Conservation (phyloP, 1,284 basidiomycete species). For the Microstroma glucosiphilum region DNA sequence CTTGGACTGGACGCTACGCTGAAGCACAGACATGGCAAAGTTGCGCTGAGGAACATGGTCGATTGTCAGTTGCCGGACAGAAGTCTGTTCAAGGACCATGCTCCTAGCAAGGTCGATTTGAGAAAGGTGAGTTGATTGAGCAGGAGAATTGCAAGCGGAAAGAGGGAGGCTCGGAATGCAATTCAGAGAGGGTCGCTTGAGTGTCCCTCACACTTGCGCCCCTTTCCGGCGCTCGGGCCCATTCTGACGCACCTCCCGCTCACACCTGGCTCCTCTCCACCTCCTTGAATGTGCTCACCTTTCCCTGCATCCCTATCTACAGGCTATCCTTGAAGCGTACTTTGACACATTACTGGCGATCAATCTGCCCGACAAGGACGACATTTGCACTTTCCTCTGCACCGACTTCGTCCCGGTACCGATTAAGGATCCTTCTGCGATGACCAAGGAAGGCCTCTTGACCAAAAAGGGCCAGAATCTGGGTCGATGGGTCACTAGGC, state of each 20-base stretch:
- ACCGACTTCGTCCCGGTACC: constrained; percentile 71
- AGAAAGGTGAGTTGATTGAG: constrained; percentile 44
- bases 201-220: background rate
- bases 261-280: constrained; percentile 9
- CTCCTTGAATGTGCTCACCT: constrained; percentile 11
- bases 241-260: too few relatives aligned
- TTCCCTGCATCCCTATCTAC: constrained; percentile 11
- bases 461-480: constrained; percentile 96
- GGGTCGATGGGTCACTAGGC: constrained; percentile 70
- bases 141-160: constrained; percentile 57
- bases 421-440: constrained; percentile 47
- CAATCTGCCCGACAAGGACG: constrained; percentile 78
- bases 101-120: constrained; percentile 90
- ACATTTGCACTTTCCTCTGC: constrained; percentile 84
- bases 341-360: constrained; percentile 71
- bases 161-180: constrained; percentile 60
- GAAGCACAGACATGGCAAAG: constrained; percentile 61
- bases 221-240: background rate
- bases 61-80: constrained; percentile 72
- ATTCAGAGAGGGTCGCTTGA: constrained; percentile 63
- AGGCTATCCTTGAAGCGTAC: constrained; percentile 78
- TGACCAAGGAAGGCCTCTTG: constrained; percentile 90
- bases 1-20: constrained; percentile 66
- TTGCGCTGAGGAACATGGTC: constrained; percentile 64
- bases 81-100: constrained; percentile 90